phyloP scores from a whole-genome alignment of 305 asterid genomes.

The Fraxinus angustifolia region DNA sequence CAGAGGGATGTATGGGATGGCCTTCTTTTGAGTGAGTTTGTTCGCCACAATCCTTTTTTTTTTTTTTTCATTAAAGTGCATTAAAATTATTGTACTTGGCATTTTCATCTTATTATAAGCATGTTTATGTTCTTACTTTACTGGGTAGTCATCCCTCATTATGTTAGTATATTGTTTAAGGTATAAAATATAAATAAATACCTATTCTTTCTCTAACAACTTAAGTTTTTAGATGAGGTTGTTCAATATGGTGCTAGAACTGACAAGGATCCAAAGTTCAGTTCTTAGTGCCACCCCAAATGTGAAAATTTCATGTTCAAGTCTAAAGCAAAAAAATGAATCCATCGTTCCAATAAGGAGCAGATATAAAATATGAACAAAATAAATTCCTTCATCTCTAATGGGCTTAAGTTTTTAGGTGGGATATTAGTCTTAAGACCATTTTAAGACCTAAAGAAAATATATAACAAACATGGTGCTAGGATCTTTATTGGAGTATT shows the following conservation, averaged over 20 bases:
- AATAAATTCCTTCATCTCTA: background rate
- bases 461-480: background rate
- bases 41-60: background rate
- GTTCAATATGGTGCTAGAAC: background rate
- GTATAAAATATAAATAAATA: background rate
- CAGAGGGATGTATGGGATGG: constrained; percentile 53
- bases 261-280: background rate
- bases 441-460: background rate
- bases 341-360: background rate
- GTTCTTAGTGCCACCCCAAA: background rate
- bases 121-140: background rate
- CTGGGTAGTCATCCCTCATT: constrained; percentile 4
- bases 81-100: background rate
- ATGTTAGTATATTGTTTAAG: background rate
- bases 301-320: background rate
- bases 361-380: background rate
- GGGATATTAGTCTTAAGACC: constrained; percentile 11
- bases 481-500: constrained; percentile 12
- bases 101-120: background rate
- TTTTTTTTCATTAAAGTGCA: background rate
- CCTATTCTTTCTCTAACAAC: background rate
- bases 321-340: background rate
- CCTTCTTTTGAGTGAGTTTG: constrained; percentile 64
- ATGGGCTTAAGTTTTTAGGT: background rate
- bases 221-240: background rate